Evolutionary conservation across 1,139 yeast genomes (phyloP), one percentile per base, ranked within the genome.

Genomic region (Saccharomyces pastorianus): DNA sequence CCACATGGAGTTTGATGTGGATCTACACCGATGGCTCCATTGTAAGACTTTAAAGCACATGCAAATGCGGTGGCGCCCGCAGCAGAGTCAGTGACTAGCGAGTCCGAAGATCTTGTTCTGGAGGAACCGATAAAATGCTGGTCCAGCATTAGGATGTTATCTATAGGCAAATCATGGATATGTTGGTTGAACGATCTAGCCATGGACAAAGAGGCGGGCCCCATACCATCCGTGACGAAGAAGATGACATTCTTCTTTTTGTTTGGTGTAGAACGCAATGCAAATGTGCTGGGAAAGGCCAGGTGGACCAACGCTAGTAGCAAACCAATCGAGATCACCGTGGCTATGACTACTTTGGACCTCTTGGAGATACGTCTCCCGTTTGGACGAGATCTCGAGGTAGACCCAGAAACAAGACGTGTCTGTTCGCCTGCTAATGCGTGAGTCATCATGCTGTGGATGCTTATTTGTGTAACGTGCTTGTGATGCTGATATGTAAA

Each of bases 21-120:
- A 56, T 77, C 78, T 23, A 89, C 95, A n/a, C 88, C 91, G 65
- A 88, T 85, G 13, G 93, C 96, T 6, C 90, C 91, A 67, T 89
- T 89, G 70, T 87, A 88, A 9, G 89, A 73, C 72, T 89, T 89
- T 61, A 81, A 63, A 6, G 83, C 91, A 67, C 96, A 85, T 0
- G 95, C 76, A 65, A 87, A 89, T 0, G 96, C 96, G 13, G 96
- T 88, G 25, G 96, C 96, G 17, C 96, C 96, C 2, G 96, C 96
- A 9, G 96, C 96, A 29, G 95, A 85, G 68, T 89, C 96, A 0
- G 96, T 89, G 57, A 89, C 79, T 60, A 85, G 74, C 1, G 93
- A 85, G 56, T 77, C 75, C 38, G 81, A 78, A 13, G 95, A 85
- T 58, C 88, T 76, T 0, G 96, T 89, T 61, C 96, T 78, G 6